These are phyloP conservation scores for Talaromyces ruber DNA, from an alignment of 495 filamentous ascomycete species.

Conservation along the genomic window DNA sequence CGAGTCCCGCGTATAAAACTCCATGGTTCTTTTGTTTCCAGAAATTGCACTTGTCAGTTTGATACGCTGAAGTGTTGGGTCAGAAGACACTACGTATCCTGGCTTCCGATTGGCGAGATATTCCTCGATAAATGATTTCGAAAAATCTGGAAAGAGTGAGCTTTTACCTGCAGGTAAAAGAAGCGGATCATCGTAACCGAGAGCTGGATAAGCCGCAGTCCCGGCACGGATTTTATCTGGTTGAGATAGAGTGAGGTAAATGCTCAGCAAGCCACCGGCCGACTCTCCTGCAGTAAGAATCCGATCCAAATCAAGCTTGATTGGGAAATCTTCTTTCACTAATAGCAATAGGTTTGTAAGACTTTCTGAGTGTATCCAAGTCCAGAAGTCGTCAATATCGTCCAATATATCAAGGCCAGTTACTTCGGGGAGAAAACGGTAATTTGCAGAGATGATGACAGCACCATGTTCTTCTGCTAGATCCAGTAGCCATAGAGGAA, in stretches of 20 bases:
- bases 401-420: constrained; percentile 34
- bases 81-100: not conserved
- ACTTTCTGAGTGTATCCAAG: constrained; percentile 27
- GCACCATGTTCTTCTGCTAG: constrained; percentile 22
- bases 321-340: constrained; percentile 8
- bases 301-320: constrained; percentile 17
- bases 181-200: constrained; percentile 10
- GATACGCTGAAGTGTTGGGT: not conserved
- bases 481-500: constrained; percentile 22
- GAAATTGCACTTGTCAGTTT: not conserved
- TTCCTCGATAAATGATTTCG: not conserved
- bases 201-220: constrained; percentile 13
- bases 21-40: not conserved
- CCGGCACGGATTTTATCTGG: constrained; percentile 14
- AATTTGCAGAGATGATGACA: constrained; percentile 35
- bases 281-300: constrained; percentile 24
- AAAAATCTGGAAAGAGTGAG: not conserved
- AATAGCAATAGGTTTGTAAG: constrained; percentile 14
- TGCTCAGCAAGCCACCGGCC: constrained; percentile 23
- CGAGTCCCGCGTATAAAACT: constrained; percentile 12
- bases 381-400: constrained; percentile 43
- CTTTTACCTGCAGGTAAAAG: not conserved
- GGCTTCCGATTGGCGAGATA: not conserved
- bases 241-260: constrained; percentile 17
- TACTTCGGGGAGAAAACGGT: constrained; percentile 44